Evolutionary conservation across 352 stramenopile species (phyloP), one percentile per base, ranked within the genome.

Genomic region (Globisporangium parvum): DNA sequence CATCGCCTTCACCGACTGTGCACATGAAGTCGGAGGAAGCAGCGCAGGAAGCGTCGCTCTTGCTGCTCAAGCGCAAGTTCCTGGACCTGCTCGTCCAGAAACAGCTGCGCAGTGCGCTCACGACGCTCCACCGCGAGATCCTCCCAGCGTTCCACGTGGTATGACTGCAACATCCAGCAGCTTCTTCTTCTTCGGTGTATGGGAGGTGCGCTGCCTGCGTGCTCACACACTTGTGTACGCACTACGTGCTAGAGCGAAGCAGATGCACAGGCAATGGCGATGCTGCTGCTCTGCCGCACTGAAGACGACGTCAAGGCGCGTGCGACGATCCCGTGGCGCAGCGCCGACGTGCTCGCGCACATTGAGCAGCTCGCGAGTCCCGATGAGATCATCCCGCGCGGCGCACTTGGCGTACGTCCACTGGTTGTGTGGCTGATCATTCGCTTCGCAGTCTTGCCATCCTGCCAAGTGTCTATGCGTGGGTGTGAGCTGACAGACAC

Each of bases 61-160:
- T 89, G 54, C 55, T 91, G 50, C 64, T 88, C 37, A 77, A 86
- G 62, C 60, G 73, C n/a, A 89, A 91, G 55, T 90, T 73, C 48
- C 64, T 88, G 10, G 73, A 87, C 10, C 50, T 73, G 15, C 23
- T 91, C 39, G 33, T 82, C 12, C 31, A 61, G 3, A 57, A 69
- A 9, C 63, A 88, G 53, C 42, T 88, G 6, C 47, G 42, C 2
- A 51, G 50, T 20, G 81, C 81, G 6, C 63, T 88, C 0, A 31
- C 52, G 17, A 88, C 76, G 23, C 88, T 90, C 51, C 81, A 87
- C 47, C 53, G 80, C n/a, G 67, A 89, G 63, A 89, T 93, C 33
- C 23, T 85, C 3, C 67, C 77, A 1, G n/a, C 66, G 10, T 79
- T 64, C 48, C 53, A 58, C 1, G 56, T 84, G 59, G 66, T 78